Evolutionary conservation across 768 basidiomycete genomes (phyloP), one percentile per base, ranked within the genome.

Genomic region (Phanerochaete sordida): DNA sequence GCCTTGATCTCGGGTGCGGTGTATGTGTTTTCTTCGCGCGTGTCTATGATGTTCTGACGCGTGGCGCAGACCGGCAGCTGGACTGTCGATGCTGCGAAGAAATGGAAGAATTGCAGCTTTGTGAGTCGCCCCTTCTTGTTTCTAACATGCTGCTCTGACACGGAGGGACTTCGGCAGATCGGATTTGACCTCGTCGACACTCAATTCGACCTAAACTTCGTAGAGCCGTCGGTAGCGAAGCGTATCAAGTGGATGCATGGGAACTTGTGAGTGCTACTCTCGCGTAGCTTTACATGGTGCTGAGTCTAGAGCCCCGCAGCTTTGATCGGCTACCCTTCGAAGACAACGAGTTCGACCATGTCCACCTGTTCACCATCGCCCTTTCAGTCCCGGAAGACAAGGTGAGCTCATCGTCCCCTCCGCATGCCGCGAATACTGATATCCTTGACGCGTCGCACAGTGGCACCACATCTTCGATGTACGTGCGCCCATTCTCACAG

Each of bases 281-380:
- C 19, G 13, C 46, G 68, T 68, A 80, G 67, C 27, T 23, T 26
- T 52, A 35, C 23, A 48, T 44, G 33, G 2, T 33, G 47, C 16
- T 50, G 27, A 6, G 6, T 19, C 26, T 7, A 30, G 45, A 16
- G 12, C 49, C 33, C 21, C 52, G 30, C 30, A 53, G 60, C 43
- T 28, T 61, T 16, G 60, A 61, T 23, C 56, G 33, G 64, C 75
- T 92, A 23, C 90, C 90, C 0, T 92, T 91, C 67, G 88, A 90
- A 19, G 90, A 91, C 55, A 88, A 91, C 60, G 83, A 87, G 64
- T 92, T 92, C 61, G 90, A 92, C 70, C 84, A 87, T 70, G 84
- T 92, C 21, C 91, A 87, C 65, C 81, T 91, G 16, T 59, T 62
- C 27, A 39, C 63, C 30, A 54, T 63, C 3, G 62, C 66, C 7